These are phyloP conservation scores for Ramaria sp. DNA, from an alignment of 768 basidiomycete genomes.

Conservation along the genomic window DNA sequence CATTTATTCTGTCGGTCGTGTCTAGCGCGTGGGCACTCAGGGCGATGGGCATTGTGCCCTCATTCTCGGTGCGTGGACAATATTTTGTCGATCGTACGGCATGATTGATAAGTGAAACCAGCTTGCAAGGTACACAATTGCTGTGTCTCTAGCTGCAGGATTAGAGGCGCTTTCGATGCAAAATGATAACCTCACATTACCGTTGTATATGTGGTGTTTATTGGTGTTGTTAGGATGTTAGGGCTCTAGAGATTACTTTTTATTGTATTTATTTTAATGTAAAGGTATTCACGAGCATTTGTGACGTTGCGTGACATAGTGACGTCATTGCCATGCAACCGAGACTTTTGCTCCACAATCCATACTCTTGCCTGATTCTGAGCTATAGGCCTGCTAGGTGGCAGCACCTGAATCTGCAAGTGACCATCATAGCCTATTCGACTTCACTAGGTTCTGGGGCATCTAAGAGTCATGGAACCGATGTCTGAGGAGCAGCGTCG, in stretches of 20 bases:
- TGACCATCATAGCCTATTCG: not conserved
- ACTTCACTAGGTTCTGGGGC: too few species aligned
- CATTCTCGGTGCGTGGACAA: slow-evolving; percentile 58
- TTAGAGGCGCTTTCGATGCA: slow-evolving; percentile 91
- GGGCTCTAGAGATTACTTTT: not conserved
- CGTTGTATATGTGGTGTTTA: slow-evolving; percentile 93
- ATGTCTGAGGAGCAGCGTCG: slow-evolving; percentile 4
- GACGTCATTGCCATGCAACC: too few species aligned
- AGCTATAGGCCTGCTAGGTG: not conserved
- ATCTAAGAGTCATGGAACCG: not conserved
- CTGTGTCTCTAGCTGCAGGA: slow-evolving; percentile 53
- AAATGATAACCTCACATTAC: slow-evolving; percentile 94
- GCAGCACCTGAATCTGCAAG: not conserved
- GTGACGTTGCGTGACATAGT: too few species aligned
- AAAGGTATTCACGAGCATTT: too few species aligned
- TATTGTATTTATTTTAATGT: not conserved
- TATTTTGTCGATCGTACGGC: not conserved
- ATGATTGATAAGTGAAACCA: slow-evolving; percentile 20
- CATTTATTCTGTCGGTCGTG: slow-evolving; percentile 67
- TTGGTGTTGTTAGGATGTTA: slow-evolving; percentile 30
- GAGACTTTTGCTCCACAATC: too few species aligned
- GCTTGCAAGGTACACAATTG: slow-evolving; percentile 55
- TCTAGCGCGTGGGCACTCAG: slow-evolving; percentile 62
- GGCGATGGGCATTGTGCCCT: slow-evolving; percentile 53
- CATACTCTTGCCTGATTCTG: too few species aligned